phyloP scores from a whole-genome alignment of 495 filamentous ascomycete genomes.

The Daldinia grandis region DNA sequence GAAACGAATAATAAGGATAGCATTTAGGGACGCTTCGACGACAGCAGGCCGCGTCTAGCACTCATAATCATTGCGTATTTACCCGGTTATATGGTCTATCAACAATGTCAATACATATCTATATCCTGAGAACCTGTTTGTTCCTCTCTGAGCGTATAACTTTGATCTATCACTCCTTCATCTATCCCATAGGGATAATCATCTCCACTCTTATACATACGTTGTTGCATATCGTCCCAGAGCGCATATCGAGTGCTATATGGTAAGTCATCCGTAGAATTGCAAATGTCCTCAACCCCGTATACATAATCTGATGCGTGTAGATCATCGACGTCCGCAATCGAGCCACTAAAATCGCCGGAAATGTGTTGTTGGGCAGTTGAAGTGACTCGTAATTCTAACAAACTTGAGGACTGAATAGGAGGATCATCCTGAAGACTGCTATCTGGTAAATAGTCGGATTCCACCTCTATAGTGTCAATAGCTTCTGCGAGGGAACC shows the following conservation, averaged over 20 bases:
- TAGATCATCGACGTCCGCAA: conserved; percentile 2
- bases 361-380: neutral
- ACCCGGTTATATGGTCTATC: conserved; percentile 28
- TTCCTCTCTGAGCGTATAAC: neutral
- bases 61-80: conserved; percentile 38
- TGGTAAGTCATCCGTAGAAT: neutral
- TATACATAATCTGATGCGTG: neutral
- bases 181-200: neutral
- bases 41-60: conserved; percentile 43
- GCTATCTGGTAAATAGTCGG: neutral
- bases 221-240: neutral
- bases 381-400: conserved; percentile 1
- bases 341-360: neutral
- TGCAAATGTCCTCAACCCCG: neutral
- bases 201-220: neutral
- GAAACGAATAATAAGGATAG: conserved; percentile 12
- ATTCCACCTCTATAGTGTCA: neutral
- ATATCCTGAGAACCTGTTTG: neutral
- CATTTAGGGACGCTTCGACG: conserved; percentile 38
- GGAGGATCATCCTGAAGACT: neutral
- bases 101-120: conserved; percentile 35
- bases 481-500: neutral
- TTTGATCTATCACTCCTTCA: neutral
- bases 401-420: neutral
- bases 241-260: conserved; percentile 1